Percentiles rank a stretch among this genome's conserved stretches.
phyloP scores from a whole-genome alignment of 768 basidiomycete genomes.

The Albatrellus ellisii region DNA sequence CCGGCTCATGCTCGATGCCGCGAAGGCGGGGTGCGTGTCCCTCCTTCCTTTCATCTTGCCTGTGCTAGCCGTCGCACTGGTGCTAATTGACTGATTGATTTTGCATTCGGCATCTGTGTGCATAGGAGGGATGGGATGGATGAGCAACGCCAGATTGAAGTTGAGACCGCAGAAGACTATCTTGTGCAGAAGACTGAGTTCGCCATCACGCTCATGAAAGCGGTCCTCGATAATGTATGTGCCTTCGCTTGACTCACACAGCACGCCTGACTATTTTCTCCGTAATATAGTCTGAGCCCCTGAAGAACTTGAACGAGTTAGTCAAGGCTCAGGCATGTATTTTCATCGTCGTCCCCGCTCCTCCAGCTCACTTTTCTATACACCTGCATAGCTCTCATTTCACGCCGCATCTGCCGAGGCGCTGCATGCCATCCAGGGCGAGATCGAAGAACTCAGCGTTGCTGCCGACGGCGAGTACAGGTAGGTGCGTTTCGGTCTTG shows the following conservation, averaged over 20 bases:
- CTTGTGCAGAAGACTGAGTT: conserved; percentile 97
- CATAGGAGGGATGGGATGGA: too few species aligned
- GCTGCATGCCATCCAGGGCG: conserved; percentile 71
- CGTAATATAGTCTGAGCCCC: conserved; percentile 68
- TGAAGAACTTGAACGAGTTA: conserved; percentile 89
- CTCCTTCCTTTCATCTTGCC: not conserved
- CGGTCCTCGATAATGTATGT: conserved; percentile 93
- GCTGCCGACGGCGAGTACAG: conserved; percentile 95
- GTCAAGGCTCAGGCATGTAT: conserved; percentile 69
- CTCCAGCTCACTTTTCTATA: not conserved
- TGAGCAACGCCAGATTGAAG: conserved; percentile 86
- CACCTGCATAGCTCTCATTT: conserved; percentile 41
- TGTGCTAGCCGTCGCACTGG: not conserved
- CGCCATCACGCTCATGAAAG: conserved; percentile 93
- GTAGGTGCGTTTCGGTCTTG: conserved; percentile 21
- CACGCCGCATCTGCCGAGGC: conserved; percentile 70
- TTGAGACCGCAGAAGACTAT: conserved; percentile 91
- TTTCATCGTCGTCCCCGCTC: not conserved
- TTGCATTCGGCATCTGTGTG: too few species aligned
- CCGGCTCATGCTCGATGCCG: conserved; percentile 81
- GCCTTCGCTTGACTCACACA: not conserved
- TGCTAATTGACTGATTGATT: conserved; percentile 3
- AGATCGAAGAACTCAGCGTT: conserved; percentile 86
- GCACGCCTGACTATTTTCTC: conserved; percentile 1
- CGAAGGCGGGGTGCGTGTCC: conserved; percentile 64